Base-by-base conservation (phyloP, 768 basidiomycete species). In the Hypsizygus marmoreus region DNA sequence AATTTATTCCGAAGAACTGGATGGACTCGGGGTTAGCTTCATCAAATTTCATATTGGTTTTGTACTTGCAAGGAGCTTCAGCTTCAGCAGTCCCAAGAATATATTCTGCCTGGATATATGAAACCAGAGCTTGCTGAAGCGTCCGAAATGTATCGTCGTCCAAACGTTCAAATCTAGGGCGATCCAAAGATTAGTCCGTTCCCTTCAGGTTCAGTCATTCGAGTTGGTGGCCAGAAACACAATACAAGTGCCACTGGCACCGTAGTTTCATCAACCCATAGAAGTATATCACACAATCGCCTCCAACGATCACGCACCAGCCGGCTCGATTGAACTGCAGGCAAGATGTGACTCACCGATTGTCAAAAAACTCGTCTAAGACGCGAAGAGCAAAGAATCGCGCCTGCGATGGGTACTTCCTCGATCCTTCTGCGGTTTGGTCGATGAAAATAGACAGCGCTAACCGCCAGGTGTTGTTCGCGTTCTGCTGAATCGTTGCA, bases 1-100 rank as follows among this genome's bases (percentile, higher is more conserved):
- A 93, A 91, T 66, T 97, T 97, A 75, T 97, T 97, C 62, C 95
- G 85, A 43, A 97, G 70, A 68, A 89, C 92, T 95, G 51, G 25
- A 34, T 19, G 40, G 24, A 30, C 41, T 41, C 50, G 31, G 41
- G 53, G 59, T 45, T 55, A 32, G 35, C 31, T 40, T 9, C 43
- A 38, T 34, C 40, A 22, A 42, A 25, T 46, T 30, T 10, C 42
- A 54, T 16, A 35, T 6, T 45, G 29, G 11, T 45, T 54, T 40
- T 32, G 34, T 11, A 76, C 94, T 69, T 62, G 94, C 94, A 97
- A 40, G 85, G 62, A 39, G 90, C 82, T 53, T 77, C 82, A 17
- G 81, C 79, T 70, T 97, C 95, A 34, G 91, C 90, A 24, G 84
- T 68, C 25, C 95, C 95, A 55, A 80, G 77, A 14, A 92, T 79